phyloP scores from a whole-genome alignment of 306 rosid species.

The Medicago arabica region DNA sequence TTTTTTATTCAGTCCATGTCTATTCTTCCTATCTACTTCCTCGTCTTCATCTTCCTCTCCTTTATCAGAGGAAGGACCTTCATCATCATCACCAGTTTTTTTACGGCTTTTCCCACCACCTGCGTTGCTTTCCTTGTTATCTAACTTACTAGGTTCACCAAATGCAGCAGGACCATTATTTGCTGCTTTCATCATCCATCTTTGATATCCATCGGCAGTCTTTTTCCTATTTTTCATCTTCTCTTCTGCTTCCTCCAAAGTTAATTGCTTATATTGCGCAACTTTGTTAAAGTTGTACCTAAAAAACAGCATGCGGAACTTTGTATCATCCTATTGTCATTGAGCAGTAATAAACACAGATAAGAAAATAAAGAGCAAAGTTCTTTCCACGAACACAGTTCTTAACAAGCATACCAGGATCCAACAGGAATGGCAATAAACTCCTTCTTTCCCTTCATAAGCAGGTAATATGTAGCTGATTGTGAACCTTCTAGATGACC shows the following conservation, averaged over 20 bases:
- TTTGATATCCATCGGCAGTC: slow-evolving; percentile 97
- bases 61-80: slow-evolving; percentile 83
- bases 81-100: slow-evolving; percentile 68
- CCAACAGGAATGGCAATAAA: slow-evolving; percentile 97
- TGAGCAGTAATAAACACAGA: slow-evolving; percentile 18
- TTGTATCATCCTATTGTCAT: slow-evolving; percentile 19
- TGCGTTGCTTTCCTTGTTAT: slow-evolving; percentile 68
- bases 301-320: slow-evolving; percentile 34
- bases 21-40: slow-evolving; percentile 71
- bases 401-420: slow-evolving; percentile 72
- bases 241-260: slow-evolving; percentile 98
- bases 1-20: slow-evolving; percentile 73
- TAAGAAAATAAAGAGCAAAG: slow-evolving; percentile 4
- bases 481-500: slow-evolving; percentile 98
- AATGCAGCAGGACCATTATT: slow-evolving; percentile 83
- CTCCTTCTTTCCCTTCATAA: slow-evolving; percentile 86
- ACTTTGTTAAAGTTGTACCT: slow-evolving; percentile 98
- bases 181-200: slow-evolving; percentile 99
- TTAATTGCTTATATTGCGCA: slow-evolving; percentile 90
- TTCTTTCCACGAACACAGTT: slow-evolving; percentile 10
- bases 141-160: slow-evolving; percentile 76
- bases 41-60: slow-evolving; percentile 96
- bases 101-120: slow-evolving; percentile 70
- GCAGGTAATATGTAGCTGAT: slow-evolving; percentile 85
- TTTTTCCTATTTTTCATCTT: slow-evolving; percentile 92